Evolutionary conservation across 2,329 filamentous ascomycete species (phyloP), one percentile per base, ranked within the genome.

Genomic region (Penicillium janthinellum): DNA sequence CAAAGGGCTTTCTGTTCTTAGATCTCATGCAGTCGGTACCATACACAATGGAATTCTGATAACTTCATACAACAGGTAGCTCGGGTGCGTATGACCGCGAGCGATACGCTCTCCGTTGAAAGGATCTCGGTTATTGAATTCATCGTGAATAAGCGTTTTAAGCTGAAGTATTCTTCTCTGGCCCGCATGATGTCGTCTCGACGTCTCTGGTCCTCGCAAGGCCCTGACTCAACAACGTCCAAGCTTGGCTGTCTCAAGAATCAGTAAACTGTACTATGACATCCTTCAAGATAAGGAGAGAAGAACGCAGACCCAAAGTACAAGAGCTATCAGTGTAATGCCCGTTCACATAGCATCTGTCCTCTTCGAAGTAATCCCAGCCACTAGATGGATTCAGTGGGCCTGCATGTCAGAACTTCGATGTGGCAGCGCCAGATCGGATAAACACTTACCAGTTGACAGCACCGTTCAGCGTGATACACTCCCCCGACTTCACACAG

Each of bases 281-380:
- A 15, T 17, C n/a, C 17, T 10, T 8, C 7, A 28, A 28, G 5
- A 8, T 0, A 15, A 14, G 3, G 5, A 31, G 14, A 15, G 10
- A 14, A 5, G 11, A 47, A 4, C 7, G 31, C 31, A 12, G 35
- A 49, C 45, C 45, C 31, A 49, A 14, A 20, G 28, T 49, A 8
- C 45, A 49, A n/a, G 45, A 49, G n/a, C 45, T 35, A 11, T 49
- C 45, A 49, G 28, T 49, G 11, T 35, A 35, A n/a, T 49, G 45
- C 8, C 45, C 45, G 22, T 14, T 49, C 2, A 49, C 28, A 7
- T 49, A 35, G 45, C 45, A 49, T 8, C n/a, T 49, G 34, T 49
- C 45, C 28, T 49, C 45, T 14, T 49, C 45, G 22, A 49, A 49
- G n/a, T 49, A 49, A 35, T 49, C 45, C 45, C 31, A 49, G 31